phyloP scores from a whole-genome alignment of 129 eudicot species.

The Tagetes erecta region DNA sequence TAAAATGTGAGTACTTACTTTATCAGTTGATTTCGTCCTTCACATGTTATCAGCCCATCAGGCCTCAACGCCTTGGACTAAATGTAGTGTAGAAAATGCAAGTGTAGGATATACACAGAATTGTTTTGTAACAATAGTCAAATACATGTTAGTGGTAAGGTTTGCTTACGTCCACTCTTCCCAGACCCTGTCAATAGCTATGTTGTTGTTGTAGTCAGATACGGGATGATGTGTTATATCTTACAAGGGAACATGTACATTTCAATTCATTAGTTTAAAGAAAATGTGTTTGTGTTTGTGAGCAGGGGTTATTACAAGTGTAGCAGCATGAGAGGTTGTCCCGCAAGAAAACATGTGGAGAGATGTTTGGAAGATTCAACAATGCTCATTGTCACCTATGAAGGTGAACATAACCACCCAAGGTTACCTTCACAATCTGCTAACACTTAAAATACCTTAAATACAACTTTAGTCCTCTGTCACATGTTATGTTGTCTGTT shows the following conservation, averaged over 20 bases:
- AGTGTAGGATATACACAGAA: not conserved
- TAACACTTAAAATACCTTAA: conserved; percentile 41
- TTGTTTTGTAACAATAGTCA: not conserved
- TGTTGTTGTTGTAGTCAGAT: not conserved
- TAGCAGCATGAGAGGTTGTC: conserved; percentile 98
- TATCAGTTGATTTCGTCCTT: conserved; percentile 6
- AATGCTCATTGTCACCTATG: conserved; percentile 95
- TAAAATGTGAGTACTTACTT: conserved; percentile 8
- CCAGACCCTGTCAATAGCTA: too few species aligned
- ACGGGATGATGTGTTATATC: conserved; percentile 10
- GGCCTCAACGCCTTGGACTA: not conserved
- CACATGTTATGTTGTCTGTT: conserved; percentile 12
- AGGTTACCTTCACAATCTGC: conserved; percentile 74
- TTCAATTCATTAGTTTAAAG: not conserved
- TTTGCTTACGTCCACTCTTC: too few species aligned
- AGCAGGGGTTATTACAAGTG: conserved; percentile 98
- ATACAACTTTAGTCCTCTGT: conserved; percentile 2
- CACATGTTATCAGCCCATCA: not conserved
- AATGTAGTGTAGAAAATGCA: not conserved
- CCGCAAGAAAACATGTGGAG: conserved; percentile 98
- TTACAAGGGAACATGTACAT: not conserved
- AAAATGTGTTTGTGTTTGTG: conserved; percentile 1
- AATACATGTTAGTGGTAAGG: not conserved
- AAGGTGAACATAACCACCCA: conserved; percentile 98
- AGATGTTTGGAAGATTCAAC: conserved; percentile 90